Evolutionary conservation across 2,329 filamentous ascomycete genomes (phyloP).

Genomic region (Sphaerostilbella broomeana): DNA sequence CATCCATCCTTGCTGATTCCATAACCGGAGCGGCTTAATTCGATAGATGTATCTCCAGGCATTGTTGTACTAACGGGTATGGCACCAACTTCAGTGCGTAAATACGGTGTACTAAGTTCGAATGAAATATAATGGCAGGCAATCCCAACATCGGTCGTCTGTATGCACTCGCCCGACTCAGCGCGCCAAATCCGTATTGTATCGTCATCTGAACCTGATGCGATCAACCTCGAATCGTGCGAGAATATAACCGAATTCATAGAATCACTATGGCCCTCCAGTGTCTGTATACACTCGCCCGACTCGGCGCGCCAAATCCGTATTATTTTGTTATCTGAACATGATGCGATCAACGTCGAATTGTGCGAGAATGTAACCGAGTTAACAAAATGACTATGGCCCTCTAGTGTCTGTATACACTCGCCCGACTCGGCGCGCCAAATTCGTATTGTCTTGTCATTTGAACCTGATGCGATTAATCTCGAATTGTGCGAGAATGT

Average conservation of each 20-base stretch:
- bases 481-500: constrained; percentile 1
- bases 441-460: background rate
- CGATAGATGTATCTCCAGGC: no score
- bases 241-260: no score
- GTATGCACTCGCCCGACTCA: no score
- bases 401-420: background rate
- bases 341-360: background rate
- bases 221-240: no score
- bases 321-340: background rate
- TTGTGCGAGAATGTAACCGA: background rate
- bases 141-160: background rate
- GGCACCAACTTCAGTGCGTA: constrained; percentile 3
- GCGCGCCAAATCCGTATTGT: no score
- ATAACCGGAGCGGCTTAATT: background rate
- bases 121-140: background rate
- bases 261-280: no score
- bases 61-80: background rate
- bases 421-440: constrained; percentile 5
- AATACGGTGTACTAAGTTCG: background rate
- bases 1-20: background rate
- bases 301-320: background rate
- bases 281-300: background rate
- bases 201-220: no score
- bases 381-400: background rate
- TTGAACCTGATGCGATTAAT: background rate